Conservation (phyloP, 768 basidiomycete genomes). For the Xanthoconium purpureum region DNA sequence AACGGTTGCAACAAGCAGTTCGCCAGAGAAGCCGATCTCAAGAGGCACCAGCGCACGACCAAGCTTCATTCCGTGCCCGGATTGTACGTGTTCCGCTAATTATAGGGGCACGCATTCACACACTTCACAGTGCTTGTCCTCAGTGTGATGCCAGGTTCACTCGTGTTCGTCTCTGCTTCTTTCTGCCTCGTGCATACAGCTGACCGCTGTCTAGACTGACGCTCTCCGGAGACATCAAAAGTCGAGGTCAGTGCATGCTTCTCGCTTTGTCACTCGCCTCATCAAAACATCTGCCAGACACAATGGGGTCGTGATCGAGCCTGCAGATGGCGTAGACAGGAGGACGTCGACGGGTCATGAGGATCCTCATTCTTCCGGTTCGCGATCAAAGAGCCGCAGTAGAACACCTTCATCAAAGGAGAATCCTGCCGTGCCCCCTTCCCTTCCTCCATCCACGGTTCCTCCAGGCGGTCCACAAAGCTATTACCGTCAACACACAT, state of each 20-base stretch:
- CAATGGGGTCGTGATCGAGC: constrained; percentile 64
- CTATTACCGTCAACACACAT: constrained; percentile 68
- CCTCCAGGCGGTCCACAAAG: constrained; percentile 42
- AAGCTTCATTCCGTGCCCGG: constrained; percentile 72
- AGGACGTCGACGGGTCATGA: constrained; percentile 21
- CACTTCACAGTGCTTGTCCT: constrained; percentile 56
- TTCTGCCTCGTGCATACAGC: constrained; percentile 9
- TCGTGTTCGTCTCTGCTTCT: constrained; percentile 47
- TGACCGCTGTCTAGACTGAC: constrained; percentile 55
- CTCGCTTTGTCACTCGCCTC: constrained; percentile 2
- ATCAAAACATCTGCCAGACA: constrained; percentile 38
- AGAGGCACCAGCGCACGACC: constrained; percentile 77
- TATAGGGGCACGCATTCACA: constrained; percentile 15
- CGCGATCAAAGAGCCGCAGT: constrained; percentile 50
- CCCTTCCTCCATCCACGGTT: constrained; percentile 35
- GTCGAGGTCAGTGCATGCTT: constrained; percentile 51
- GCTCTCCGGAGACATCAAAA: constrained; percentile 78
- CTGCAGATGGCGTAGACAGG: constrained; percentile 28
- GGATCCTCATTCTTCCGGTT: constrained; percentile 36
- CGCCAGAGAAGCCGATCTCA: constrained; percentile 78
- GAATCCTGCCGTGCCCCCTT: constrained; percentile 33
- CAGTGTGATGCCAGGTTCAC: constrained; percentile 82
- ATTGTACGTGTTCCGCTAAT: constrained; percentile 47
- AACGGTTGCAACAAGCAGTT: constrained; percentile 81
- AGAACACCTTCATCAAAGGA: constrained; percentile 45